Percentiles rank a stretch among this genome's conserved stretches.
Evolutionary conservation across 768 basidiomycete species (phyloP).

Genomic region (Leucocoprinus birnbaumii): DNA sequence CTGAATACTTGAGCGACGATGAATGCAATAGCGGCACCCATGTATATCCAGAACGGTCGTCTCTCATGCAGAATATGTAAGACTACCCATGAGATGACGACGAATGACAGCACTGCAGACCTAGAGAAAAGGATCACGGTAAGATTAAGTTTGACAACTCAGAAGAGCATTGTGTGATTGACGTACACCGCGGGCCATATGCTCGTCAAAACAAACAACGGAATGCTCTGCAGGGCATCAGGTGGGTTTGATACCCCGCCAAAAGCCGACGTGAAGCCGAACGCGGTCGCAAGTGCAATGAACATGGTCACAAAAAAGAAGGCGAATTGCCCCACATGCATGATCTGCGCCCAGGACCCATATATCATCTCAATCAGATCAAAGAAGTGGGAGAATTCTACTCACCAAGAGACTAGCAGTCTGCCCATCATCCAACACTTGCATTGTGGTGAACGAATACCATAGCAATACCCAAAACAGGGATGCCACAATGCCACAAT

Average conservation of each 20-base stretch:
- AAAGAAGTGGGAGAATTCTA: too few species aligned
- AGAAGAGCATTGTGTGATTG: not conserved
- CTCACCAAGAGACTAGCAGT: conserved; percentile 53
- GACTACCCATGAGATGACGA: conserved; percentile 70
- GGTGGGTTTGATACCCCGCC: conserved; percentile 51
- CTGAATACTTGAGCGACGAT: conserved; percentile 70
- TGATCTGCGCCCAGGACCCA: conserved; percentile 38
- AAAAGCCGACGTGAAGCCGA: conserved; percentile 55
- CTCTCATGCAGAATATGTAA: conserved; percentile 63
- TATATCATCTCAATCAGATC: not conserved
- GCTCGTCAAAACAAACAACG: conserved; percentile 67
- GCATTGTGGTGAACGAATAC: conserved; percentile 65
- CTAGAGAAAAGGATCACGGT: conserved; percentile 26
- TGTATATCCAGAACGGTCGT: conserved; percentile 69
- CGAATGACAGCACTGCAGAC: conserved; percentile 62
- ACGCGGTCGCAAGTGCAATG: conserved; percentile 73
- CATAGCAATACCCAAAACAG: conserved; percentile 69
- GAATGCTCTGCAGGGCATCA: conserved; percentile 49
- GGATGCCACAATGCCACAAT: conserved; percentile 66
- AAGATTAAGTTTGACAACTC: not conserved
- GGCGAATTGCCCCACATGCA: conserved; percentile 42
- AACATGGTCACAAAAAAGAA: conserved; percentile 71
- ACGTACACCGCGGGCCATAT: conserved; percentile 79
- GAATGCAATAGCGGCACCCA: conserved; percentile 62
- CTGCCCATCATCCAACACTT: conserved; percentile 82